A percentile compares a stretch with the other conserved stretches of the same genome.
Conservation (phyloP, 1,284 basidiomycete genomes). For the Salmacisia buchloeana region DNA sequence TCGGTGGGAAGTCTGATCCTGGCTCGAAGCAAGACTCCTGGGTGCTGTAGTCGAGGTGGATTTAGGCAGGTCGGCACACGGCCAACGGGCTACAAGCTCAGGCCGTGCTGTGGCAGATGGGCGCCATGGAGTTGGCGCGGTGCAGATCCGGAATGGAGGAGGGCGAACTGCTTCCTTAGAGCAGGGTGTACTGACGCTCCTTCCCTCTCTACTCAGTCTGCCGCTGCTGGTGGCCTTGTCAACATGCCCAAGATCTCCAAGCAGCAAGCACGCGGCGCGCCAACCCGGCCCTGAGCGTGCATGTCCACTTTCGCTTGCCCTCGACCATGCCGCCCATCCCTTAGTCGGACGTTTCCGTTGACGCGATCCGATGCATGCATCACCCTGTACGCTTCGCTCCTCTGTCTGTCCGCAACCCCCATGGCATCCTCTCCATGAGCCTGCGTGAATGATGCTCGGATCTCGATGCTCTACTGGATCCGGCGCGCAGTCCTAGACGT, state of each 20-base stretch:
- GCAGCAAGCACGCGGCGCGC: slow-evolving; percentile 85
- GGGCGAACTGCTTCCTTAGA: neutral
- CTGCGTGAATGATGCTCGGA: too few species aligned
- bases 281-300: slow-evolving; percentile 17
- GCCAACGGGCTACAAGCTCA: neutral
- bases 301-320: too few species aligned
- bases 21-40: slow-evolving; percentile 18
- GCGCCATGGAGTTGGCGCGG: too few species aligned
- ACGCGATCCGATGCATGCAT: too few species aligned
- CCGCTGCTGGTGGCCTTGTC: slow-evolving; percentile 55
- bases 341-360: too few species aligned
- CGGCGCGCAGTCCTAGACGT: too few species aligned
- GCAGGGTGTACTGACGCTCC: neutral
- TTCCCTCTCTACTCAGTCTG: slow-evolving; percentile 48
- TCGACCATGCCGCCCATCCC: too few species aligned
- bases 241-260: slow-evolving; percentile 75
- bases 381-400: too few species aligned
- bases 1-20: slow-evolving; percentile 27
- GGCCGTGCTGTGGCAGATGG: neutral
- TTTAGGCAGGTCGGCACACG: neutral
- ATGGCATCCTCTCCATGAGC: too few species aligned
- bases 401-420: too few species aligned
- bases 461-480: too few species aligned
- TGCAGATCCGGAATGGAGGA: neutral
- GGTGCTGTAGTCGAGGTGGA: neutral